Evolutionary conservation across 345 rosid genomes (phyloP).

Genomic region (Draba incana): DNA sequence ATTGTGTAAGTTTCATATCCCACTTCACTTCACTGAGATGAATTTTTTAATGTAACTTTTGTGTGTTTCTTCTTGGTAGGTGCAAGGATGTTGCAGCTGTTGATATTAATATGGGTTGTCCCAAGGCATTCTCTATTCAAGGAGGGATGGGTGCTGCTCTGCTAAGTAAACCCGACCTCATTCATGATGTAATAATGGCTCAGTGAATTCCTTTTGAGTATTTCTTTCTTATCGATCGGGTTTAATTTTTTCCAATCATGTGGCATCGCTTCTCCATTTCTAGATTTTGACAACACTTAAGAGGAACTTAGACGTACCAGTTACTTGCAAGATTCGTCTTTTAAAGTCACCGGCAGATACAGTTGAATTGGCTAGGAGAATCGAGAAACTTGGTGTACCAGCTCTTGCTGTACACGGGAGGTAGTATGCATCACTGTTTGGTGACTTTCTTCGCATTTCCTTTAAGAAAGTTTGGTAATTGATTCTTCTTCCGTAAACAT

Average conservation of each 20-base stretch:
- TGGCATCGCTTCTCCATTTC: constrained; percentile 30
- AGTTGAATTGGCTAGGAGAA: constrained; percentile 88
- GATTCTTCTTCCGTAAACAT: constrained; percentile 34
- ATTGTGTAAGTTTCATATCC: constrained; percentile 58
- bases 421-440: constrained; percentile 42
- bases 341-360: constrained; percentile 75
- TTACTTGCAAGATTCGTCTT: constrained; percentile 90
- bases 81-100: constrained; percentile 84
- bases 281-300: constrained; percentile 81
- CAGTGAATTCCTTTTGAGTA: constrained; percentile 1
- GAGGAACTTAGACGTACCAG: constrained; percentile 80
- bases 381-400: constrained; percentile 90
- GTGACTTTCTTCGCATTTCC: neutral
- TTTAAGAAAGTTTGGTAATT: constrained; percentile 16
- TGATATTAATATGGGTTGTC: constrained; percentile 98
- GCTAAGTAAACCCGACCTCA: constrained; percentile 77
- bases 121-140: constrained; percentile 84
- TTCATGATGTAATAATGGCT: constrained; percentile 66
- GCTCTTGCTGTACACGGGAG: constrained; percentile 98
- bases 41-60: neutral
- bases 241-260: neutral
- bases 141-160: constrained; percentile 99
- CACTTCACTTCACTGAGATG: too few species aligned
- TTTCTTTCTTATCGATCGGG: constrained; percentile 7
- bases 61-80: constrained; percentile 42